phyloP scores from a whole-genome alignment of 257 asterid species.

The Thymus mandschuricus region DNA sequence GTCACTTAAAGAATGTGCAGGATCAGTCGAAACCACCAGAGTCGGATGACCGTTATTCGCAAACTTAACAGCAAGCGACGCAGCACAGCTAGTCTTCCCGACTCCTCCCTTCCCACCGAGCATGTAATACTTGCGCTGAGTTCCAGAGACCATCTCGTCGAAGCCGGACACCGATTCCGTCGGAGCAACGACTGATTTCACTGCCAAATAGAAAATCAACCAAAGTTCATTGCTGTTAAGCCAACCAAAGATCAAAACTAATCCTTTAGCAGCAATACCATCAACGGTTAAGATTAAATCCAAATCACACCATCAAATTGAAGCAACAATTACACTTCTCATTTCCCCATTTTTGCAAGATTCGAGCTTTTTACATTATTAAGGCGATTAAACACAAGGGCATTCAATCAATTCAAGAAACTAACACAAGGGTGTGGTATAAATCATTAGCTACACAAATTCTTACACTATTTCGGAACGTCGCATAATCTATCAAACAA shows the following conservation, averaged over 20 bases:
- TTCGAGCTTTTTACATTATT: neutral
- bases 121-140: conserved; percentile 93
- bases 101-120: conserved; percentile 99
- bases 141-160: conserved; percentile 91
- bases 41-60: conserved; percentile 98
- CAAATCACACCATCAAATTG: neutral
- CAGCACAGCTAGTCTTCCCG: conserved; percentile 99
- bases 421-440: neutral
- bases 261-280: neutral
- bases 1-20: conserved; percentile 98
- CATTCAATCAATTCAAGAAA: conserved; percentile 17
- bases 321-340: neutral
- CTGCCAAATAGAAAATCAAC: conserved; percentile 49
- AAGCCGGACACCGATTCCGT: conserved; percentile 71
- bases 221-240: conserved; percentile 16
- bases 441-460: conserved; percentile 7
- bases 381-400: neutral
- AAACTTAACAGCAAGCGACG: conserved; percentile 94
- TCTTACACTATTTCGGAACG: neutral
- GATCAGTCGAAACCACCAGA: conserved; percentile 97
- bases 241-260: conserved; percentile 5
- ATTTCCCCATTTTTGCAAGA: neutral
- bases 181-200: conserved; percentile 77
- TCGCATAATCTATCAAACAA: neutral
- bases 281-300: neutral